A percentile compares a stretch with the other conserved stretches of the same genome.
Evolutionary conservation across 768 basidiomycete species (phyloP).

Genomic region (Lentinula guzmanii): DNA sequence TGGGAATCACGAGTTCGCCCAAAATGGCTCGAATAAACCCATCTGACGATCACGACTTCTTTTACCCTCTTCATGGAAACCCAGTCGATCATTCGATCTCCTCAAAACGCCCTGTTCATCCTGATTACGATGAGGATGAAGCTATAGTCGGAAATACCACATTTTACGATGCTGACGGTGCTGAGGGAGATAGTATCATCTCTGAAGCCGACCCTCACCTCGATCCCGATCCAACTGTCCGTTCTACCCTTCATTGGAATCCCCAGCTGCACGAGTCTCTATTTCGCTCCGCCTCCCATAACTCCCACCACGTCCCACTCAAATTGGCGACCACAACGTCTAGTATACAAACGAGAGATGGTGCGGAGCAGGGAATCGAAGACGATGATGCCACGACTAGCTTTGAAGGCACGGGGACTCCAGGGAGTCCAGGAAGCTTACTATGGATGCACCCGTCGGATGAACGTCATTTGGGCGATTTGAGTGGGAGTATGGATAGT

Average conservation of each 20-base stretch:
- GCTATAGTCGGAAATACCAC: not conserved
- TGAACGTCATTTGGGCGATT: not conserved
- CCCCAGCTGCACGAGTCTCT: not conserved
- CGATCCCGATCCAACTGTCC: not conserved
- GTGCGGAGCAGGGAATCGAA: not conserved
- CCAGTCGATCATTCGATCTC: not conserved
- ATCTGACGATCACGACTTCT: not conserved
- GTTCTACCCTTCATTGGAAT: not conserved
- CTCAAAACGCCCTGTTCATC: not conserved
- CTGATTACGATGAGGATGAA: not conserved
- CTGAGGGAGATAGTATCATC: slow-evolving; percentile 1
- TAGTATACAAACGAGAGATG: not conserved
- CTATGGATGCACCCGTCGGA: slow-evolving; percentile 1
- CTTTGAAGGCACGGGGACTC: not conserved
- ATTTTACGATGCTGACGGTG: not conserved
- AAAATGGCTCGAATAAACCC: not conserved
- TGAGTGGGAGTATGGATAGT: not conserved
- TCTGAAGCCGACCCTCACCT: not conserved
- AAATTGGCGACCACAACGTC: not conserved
- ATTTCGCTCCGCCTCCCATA: not conserved
- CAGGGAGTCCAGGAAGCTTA: not conserved
- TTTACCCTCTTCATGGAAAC: too few relatives aligned
- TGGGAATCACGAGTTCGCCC: not conserved
- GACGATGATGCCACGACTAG: not conserved
- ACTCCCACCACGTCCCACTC: not conserved